phyloP scores from a whole-genome alignment of 129 eudicot species.

The Arctium lappa region DNA sequence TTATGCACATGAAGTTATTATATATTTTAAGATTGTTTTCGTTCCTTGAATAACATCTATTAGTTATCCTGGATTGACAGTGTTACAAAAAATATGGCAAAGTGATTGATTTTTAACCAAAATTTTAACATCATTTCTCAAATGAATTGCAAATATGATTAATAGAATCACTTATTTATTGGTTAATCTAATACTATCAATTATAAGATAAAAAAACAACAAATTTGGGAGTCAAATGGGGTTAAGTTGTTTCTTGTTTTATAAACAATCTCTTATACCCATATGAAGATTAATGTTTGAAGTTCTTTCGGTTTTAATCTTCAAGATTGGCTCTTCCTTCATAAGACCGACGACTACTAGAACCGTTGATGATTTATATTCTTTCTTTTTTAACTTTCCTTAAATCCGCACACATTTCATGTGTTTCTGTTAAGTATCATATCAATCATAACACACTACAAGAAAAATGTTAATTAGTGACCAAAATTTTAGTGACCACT shows the following conservation, averaged over 20 bases:
- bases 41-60: background rate
- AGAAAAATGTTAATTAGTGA: no score
- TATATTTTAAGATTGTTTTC: background rate
- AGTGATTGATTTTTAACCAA: background rate
- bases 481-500: no score
- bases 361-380: background rate
- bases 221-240: background rate
- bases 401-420: background rate
- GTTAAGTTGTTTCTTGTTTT: background rate
- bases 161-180: background rate
- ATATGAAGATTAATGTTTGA: background rate
- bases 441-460: background rate
- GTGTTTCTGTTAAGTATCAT: background rate
- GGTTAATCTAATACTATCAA: background rate
- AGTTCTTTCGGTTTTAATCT: background rate
- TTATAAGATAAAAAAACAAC: background rate
- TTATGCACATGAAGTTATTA: background rate
- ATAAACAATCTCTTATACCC: background rate
- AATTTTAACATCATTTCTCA: background rate
- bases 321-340: background rate
- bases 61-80: background rate
- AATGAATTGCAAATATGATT: background rate
- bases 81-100: background rate
- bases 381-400: background rate
- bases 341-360: background rate